Conservation (phyloP, 495 filamentous ascomycete species). For the Chaetomidium leptoderma region DNA sequence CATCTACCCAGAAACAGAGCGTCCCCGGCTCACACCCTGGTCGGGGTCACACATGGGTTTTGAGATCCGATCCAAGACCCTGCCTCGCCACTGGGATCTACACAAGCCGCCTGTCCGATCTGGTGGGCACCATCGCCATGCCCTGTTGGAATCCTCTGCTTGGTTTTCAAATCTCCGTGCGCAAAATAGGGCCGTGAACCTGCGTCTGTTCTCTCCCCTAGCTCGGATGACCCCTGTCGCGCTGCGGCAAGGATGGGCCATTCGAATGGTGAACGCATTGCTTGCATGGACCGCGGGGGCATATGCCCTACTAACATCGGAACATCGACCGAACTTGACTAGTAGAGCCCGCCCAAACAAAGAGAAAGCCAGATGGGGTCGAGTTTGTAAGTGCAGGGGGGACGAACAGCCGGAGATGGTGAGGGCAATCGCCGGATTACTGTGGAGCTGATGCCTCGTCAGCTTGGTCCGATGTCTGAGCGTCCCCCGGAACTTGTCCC, state of each 20-base stretch:
- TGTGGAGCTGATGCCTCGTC: background rate
- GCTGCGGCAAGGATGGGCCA: slow-evolving; percentile 24
- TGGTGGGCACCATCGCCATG: slow-evolving; percentile 18
- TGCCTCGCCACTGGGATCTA: background rate
- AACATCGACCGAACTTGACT: slow-evolving; percentile 27
- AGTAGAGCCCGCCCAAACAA: slow-evolving; percentile 14
- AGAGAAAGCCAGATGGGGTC: background rate
- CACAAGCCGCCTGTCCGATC: slow-evolving; percentile 15
- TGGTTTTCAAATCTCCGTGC: slow-evolving; percentile 29
- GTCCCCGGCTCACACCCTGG: slow-evolving; percentile 25
- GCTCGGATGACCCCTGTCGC: slow-evolving; percentile 20
- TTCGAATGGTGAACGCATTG: slow-evolving; percentile 19
- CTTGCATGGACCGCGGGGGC: slow-evolving; percentile 26
- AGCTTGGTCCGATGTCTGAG: slow-evolving; percentile 27
- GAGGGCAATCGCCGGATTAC: slow-evolving; percentile 4
- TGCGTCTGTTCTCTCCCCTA: slow-evolving; percentile 27
- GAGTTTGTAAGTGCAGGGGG: background rate
- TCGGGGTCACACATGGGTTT: slow-evolving; percentile 24
- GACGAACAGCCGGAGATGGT: background rate
- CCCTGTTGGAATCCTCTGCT: slow-evolving; percentile 22
- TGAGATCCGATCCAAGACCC: slow-evolving; percentile 13
- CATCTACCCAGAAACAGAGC: slow-evolving; percentile 22
- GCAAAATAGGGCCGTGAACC: slow-evolving; percentile 11
- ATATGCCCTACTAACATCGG: slow-evolving; percentile 21
- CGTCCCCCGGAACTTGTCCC: slow-evolving; percentile 26